phyloP scores from a whole-genome alignment of 768 basidiomycete species.

The Termitomyces sp. region DNA sequence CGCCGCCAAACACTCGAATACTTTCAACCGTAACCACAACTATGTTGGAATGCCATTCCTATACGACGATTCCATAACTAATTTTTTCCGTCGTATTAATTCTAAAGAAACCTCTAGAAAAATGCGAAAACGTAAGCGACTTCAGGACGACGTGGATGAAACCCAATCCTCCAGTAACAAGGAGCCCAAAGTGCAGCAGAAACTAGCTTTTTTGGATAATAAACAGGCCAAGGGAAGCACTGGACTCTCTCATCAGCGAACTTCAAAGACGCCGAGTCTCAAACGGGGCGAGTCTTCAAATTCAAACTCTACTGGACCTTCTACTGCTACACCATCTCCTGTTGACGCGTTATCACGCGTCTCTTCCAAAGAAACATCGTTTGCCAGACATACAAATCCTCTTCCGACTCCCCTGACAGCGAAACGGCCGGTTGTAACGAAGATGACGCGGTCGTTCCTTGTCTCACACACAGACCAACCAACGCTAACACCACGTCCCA shows the following conservation, averaged over 20 bases:
- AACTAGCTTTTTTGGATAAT: slow-evolving; percentile 2
- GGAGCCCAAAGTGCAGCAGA: slow-evolving; percentile 10
- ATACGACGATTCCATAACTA: slow-evolving; percentile 18
- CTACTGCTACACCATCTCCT: background rate
- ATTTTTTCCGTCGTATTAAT: slow-evolving; percentile 17
- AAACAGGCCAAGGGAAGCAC: background rate
- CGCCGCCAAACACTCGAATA: background rate
- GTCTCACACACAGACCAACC: background rate
- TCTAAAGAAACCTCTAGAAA: slow-evolving; percentile 2
- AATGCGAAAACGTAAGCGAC: slow-evolving; percentile 13
- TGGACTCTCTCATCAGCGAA: background rate
- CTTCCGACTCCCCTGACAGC: background rate
- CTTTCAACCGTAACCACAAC: background rate
- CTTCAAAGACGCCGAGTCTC: background rate
- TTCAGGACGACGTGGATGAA: slow-evolving; percentile 3
- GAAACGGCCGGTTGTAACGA: background rate
- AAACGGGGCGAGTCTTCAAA: background rate
- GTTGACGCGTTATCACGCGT: slow-evolving; percentile 1
- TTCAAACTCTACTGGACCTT: background rate
- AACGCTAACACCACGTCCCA: background rate
- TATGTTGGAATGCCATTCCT: slow-evolving; percentile 9
- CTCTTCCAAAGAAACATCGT: background rate
- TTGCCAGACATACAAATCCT: background rate
- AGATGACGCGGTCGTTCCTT: background rate
- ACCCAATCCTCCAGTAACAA: background rate